A percentile compares a stretch with the other conserved stretches of the same genome.
phyloP scores from a whole-genome alignment of 2,329 filamentous ascomycete genomes.

The Cladosporium austrohemisphaericum region DNA sequence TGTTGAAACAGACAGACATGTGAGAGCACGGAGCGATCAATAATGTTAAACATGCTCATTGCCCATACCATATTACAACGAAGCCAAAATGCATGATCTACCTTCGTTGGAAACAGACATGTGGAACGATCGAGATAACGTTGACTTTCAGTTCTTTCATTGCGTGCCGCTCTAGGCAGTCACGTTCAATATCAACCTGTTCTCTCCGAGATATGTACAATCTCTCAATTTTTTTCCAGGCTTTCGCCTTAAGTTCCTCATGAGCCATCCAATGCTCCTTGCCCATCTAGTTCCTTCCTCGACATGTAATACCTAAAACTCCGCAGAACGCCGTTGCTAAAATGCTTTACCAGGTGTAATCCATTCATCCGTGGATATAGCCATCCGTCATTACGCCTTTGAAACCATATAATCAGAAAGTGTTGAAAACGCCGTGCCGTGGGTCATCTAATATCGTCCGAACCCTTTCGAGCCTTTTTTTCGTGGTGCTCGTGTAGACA shows the following conservation, averaged over 20 bases:
- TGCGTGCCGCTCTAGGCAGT: not conserved
- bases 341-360: slow-evolving; percentile 30
- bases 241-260: no score
- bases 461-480: slow-evolving; percentile 13
- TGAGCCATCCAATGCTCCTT: no score
- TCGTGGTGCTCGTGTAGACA: slow-evolving; percentile 8
- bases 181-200: not conserved
- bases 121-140: no score
- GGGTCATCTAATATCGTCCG: slow-evolving; percentile 9
- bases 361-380: no score
- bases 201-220: not conserved
- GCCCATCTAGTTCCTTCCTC: not conserved
- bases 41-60: no score
- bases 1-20: no score
- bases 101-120: no score
- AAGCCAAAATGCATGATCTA: not conserved
- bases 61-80: no score
- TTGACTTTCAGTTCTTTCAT: not conserved
- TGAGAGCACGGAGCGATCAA: no score
- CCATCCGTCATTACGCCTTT: slow-evolving; percentile 16
- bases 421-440: slow-evolving; percentile 2
- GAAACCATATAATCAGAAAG: slow-evolving; percentile 18
- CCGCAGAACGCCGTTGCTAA: slow-evolving; percentile 42
- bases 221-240: not conserved
- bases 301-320: not conserved